Evolutionary conservation across 805 yeast genomes (phyloP).

Genomic region (Candida lessepsii): DNA sequence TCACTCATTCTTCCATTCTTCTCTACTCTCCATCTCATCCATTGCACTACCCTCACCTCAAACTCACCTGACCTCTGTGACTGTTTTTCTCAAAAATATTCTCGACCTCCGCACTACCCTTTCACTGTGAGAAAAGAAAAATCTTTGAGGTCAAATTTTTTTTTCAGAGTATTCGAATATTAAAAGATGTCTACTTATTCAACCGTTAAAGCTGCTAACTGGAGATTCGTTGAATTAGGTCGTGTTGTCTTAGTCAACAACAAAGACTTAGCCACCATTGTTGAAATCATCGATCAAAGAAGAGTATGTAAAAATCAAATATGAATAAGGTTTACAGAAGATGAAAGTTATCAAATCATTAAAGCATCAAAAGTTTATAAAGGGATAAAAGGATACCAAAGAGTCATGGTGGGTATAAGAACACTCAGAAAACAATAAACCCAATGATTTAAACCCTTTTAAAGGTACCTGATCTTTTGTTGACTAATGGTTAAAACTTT

Average conservation of each 20-base stretch:
- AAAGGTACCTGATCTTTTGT: too few species aligned
- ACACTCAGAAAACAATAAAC: too few species aligned
- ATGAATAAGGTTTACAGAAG: too few species aligned
- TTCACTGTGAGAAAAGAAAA: not conserved
- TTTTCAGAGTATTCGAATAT: conserved; percentile 8
- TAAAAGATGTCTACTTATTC: conserved; percentile 37
- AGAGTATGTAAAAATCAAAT: conserved; percentile 62
- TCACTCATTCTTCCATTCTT: too few species aligned
- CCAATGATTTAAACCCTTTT: too few species aligned
- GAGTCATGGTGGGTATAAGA: too few species aligned
- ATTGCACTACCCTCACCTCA: not conserved
- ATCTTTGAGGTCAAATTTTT: conserved; percentile 14
- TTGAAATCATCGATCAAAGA: conserved; percentile 98
- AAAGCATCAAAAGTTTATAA: too few species aligned
- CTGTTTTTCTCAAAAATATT: conserved; percentile 3
- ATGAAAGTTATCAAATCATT: too few species aligned
- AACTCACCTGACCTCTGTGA: conserved; percentile 2
- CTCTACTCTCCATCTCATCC: too few species aligned
- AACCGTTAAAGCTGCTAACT: conserved; percentile 92
- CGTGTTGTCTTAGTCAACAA: conserved; percentile 89
- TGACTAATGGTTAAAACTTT: too few species aligned
- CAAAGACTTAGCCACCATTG: conserved; percentile 94
- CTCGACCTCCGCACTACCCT: not conserved
- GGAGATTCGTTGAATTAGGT: conserved; percentile 99
- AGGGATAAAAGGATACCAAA: too few species aligned